phyloP scores from a whole-genome alignment of 208 protist genomes.

The Plasmodiophora brassicae region DNA sequence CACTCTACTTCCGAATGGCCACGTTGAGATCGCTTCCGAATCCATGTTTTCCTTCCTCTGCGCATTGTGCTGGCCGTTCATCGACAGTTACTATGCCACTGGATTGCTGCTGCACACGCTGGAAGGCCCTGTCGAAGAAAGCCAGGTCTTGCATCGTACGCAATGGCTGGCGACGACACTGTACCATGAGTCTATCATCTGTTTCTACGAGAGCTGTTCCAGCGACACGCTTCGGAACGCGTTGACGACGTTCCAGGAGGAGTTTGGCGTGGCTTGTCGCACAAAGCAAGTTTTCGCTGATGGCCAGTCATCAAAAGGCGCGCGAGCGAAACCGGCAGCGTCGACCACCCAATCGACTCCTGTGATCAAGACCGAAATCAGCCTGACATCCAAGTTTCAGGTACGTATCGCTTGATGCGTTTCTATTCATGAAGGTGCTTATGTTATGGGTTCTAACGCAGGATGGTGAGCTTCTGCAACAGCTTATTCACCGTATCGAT shows the following conservation, averaged over 20 bases:
- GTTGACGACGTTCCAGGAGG: constrained; percentile 1
- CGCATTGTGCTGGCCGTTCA: constrained; percentile 26
- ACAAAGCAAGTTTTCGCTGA: background rate
- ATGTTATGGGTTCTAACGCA: background rate
- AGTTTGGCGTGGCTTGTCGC: background rate
- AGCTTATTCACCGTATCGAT: constrained; percentile 20
- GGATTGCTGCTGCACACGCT: constrained; percentile 5
- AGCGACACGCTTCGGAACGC: constrained; percentile 12
- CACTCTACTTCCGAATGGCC: background rate
- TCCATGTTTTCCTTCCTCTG: constrained; percentile 4
- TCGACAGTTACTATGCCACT: constrained; percentile 20
- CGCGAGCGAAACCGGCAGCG: background rate
- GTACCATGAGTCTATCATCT: constrained; percentile 28
- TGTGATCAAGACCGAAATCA: constrained; percentile 20
- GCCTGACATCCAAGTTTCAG: background rate
- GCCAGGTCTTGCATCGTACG: background rate
- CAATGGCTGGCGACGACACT: constrained; percentile 12
- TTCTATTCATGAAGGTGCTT: background rate
- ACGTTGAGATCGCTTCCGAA: background rate
- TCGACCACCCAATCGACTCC: background rate
- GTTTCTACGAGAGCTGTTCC: constrained; percentile 26
- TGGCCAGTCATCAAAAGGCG: background rate
- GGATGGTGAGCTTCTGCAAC: background rate
- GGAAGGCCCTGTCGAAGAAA: background rate
- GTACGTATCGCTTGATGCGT: background rate